Evolutionary conservation across 1,139 yeast genomes (phyloP), one percentile per base, ranked within the genome.

Genomic region (Nakaseomyces nivariensis): DNA sequence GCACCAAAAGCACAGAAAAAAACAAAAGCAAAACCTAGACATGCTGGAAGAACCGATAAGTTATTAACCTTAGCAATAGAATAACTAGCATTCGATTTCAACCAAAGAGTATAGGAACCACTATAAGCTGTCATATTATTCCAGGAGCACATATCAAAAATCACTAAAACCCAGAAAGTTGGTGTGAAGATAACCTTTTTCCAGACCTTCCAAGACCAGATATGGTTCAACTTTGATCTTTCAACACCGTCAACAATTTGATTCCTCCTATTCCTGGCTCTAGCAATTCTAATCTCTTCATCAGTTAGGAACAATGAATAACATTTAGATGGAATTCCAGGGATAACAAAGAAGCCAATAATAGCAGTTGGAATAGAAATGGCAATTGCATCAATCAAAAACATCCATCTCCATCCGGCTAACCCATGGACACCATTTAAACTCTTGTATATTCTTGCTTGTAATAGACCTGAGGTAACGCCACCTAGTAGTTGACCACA

Each of bases 331-430:
- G 85, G 85, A 3, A 78, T 71, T 44, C 89, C 92, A 3, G 94
- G 94, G 58, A 83, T 74, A 53, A 77, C 62, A 58, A 77, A 77
- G 57, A 80, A 75, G 0, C 92, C 79, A 56, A 77, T 60, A 49
- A 79, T 43, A 24, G 78, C 78, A 52, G 79, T 73, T 47, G 76
- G 76, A 45, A 82, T 56, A 1, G 88, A 79, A 42, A 82, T 72
- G 11, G 68, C 70, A 40, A 81, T 67, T 34, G 88, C 87, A 64
- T 84, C 88, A 50, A 85, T 74, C 48, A 85, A 76, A 60, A 82
- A 85, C 64, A 83, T 77, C 92, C 92, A 85, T 66, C 82, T 77
- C 94, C 94, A 85, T 32, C 88, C 81, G 6, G 75, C 74, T 41
- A 77, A 64, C 2, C 88, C 88, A 44, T 67, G 68, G 6, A 65